phyloP scores from a whole-genome alignment of 2,329 filamentous ascomycete genomes.

The Xylariaceae sp. region DNA sequence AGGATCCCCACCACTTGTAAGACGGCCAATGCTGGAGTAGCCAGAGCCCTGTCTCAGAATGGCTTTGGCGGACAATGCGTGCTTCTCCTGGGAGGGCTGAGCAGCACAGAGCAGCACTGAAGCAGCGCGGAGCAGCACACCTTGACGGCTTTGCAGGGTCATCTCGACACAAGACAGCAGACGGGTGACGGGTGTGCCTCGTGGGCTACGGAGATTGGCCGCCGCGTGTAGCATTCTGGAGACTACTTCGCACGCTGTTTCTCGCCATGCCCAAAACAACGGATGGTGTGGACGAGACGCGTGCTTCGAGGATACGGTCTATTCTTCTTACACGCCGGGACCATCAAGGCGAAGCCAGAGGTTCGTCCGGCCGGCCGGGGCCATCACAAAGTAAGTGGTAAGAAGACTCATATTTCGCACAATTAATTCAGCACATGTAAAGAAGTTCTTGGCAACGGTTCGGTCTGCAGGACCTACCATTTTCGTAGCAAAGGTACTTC shows the following conservation, averaged over 20 bases:
- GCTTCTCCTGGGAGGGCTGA: conserved; percentile 24
- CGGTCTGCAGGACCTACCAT: conserved; percentile 6
- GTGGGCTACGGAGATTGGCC: conserved; percentile 39
- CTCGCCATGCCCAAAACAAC: conserved; percentile 29
- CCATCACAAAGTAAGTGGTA: neutral
- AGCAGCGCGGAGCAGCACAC: conserved; percentile 27
- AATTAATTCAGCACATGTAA: conserved; percentile 18
- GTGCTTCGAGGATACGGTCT: conserved; percentile 1
- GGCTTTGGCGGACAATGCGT: conserved; percentile 33
- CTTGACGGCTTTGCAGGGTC: conserved; percentile 27
- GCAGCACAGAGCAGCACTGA: conserved; percentile 1
- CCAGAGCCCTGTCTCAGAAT: conserved; percentile 46
- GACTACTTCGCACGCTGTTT: conserved; percentile 23
- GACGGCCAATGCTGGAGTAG: conserved; percentile 37
- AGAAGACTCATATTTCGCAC: neutral
- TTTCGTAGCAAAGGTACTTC: neutral
- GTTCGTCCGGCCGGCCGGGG: conserved; percentile 25
- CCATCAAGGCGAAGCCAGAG: conserved; percentile 10
- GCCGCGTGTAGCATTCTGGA: conserved; percentile 26
- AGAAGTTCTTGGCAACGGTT: conserved; percentile 1
- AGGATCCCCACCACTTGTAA: conserved; percentile 39
- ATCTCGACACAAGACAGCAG: conserved; percentile 37
- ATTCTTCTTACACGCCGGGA: neutral
- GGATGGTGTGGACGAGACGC: conserved; percentile 22
- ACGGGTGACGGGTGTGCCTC: conserved; percentile 35